phyloP scores from a whole-genome alignment of 2,329 filamentous ascomycete species.

The Apiospora hydei region DNA sequence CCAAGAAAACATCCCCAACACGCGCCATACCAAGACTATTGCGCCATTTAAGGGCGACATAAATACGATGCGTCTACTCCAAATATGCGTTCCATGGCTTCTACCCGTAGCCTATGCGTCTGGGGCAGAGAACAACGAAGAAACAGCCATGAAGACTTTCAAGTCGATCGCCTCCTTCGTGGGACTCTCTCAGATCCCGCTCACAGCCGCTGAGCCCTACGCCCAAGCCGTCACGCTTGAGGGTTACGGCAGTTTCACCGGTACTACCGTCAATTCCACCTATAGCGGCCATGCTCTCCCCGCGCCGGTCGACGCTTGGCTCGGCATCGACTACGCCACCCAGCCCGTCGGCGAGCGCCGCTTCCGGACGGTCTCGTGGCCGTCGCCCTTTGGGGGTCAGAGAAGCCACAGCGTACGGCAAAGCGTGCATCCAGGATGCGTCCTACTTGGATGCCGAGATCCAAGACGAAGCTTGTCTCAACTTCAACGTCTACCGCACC shows the following conservation, averaged over 20 bases:
- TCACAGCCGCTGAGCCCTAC: neutral
- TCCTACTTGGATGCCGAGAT: constrained; percentile 30
- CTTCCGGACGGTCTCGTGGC: constrained; percentile 50
- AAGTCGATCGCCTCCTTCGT: neutral
- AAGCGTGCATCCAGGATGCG: constrained; percentile 50
- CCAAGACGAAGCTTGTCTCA: constrained; percentile 48
- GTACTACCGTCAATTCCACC: constrained; percentile 46
- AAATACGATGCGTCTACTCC: neutral
- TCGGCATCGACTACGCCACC: constrained; percentile 54
- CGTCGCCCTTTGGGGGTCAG: constrained; percentile 49
- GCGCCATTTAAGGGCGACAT: neutral
- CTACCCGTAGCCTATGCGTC: neutral
- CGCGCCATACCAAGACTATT: neutral
- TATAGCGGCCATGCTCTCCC: constrained; percentile 43
- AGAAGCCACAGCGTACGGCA: constrained; percentile 48
- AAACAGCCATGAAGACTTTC: neutral
- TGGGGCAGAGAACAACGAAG: neutral
- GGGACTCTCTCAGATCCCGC: constrained; percentile 8
- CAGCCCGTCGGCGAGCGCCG: constrained; percentile 50
- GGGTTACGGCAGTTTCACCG: constrained; percentile 49
- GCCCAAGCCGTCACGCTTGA: constrained; percentile 38
- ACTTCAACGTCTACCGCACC: constrained; percentile 50
- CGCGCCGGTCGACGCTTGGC: constrained; percentile 52
- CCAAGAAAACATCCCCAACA: neutral
- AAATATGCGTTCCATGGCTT: neutral